phyloP scores from a whole-genome alignment of 2,329 filamentous ascomycete species.

The Dissoconium aciculare region DNA sequence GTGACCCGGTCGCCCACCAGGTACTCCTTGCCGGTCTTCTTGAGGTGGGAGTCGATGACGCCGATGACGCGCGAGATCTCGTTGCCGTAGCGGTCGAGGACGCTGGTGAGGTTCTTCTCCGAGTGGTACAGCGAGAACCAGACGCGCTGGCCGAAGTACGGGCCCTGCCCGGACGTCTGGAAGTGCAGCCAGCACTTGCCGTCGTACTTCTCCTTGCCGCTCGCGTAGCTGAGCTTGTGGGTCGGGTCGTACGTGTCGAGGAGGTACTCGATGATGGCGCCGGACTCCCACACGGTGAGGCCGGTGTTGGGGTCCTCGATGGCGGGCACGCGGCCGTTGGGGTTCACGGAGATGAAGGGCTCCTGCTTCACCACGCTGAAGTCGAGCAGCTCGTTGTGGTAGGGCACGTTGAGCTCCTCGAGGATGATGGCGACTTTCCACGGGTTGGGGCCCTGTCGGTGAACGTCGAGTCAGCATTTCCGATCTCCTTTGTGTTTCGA shows the following conservation, averaged over 20 bases:
- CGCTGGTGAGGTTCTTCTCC: slow-evolving; percentile 27
- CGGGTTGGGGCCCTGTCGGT: slow-evolving; percentile 28
- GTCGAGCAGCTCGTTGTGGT: slow-evolving; percentile 24
- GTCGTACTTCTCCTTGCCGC: slow-evolving; percentile 12
- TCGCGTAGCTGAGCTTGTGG: slow-evolving; percentile 15
- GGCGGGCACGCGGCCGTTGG: slow-evolving; percentile 31
- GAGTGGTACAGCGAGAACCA: slow-evolving; percentile 31
- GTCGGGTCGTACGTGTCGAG: slow-evolving; percentile 20
- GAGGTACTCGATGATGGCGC: slow-evolving; percentile 18
- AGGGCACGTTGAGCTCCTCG: slow-evolving; percentile 30
- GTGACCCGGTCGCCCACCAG: slow-evolving; percentile 30
- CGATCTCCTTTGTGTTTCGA: background rate
- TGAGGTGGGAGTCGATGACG: slow-evolving; percentile 30
- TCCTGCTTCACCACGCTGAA: slow-evolving; percentile 29
- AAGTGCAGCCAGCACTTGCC: slow-evolving; percentile 21
- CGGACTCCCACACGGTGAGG: slow-evolving; percentile 26
- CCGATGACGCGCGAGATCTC: slow-evolving; percentile 32
- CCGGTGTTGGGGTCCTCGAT: slow-evolving; percentile 34
- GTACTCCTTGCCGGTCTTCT: slow-evolving; percentile 21
- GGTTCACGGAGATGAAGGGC: slow-evolving; percentile 27
- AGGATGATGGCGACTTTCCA: slow-evolving; percentile 33
- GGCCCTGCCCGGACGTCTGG: slow-evolving; percentile 23
- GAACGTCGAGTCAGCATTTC: background rate
- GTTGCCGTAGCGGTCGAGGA: slow-evolving; percentile 30
- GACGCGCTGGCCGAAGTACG: slow-evolving; percentile 29